Percentiles rank a stretch among this genome's conserved stretches.
These are phyloP conservation scores for Brassica rapa DNA, from an alignment of 345 rosid species.

Conservation along the genomic window DNA sequence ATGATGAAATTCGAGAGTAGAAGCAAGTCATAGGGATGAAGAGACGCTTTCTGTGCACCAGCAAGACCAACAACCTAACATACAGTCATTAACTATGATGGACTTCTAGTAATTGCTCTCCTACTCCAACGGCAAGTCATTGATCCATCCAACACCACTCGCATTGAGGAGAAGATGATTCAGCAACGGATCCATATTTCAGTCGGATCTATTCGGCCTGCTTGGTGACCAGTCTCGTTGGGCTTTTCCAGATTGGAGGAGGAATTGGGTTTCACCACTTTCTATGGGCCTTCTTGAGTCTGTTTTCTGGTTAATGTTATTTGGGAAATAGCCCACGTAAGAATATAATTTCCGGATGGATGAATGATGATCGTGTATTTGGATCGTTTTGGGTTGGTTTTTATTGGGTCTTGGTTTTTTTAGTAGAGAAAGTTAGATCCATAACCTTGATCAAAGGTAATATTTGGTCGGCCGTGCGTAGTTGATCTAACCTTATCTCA, in stretches of 20 bases:
- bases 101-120: neutral
- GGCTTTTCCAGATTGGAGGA: neutral
- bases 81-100: neutral
- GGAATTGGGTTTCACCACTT: neutral
- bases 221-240: neutral
- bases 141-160: neutral
- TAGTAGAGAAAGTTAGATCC: neutral
- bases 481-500: neutral
- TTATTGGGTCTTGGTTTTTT: neutral
- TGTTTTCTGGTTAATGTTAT: neutral
- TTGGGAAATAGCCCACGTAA: neutral
- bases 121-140: neutral
- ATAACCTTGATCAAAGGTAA: neutral
- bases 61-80: constrained; percentile 87
- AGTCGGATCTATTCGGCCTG: neutral
- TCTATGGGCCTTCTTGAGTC: neutral
- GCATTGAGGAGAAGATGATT: neutral
- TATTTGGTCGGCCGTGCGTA: neutral
- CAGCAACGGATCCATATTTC: neutral
- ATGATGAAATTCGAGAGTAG: constrained; percentile 87
- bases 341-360: neutral
- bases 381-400: neutral
- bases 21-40: constrained; percentile 94
- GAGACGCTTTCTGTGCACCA: constrained; percentile 95
- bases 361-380: neutral